These are phyloP conservation scores for Sporopachydermia quercuum DNA, from an alignment of 805 yeast genomes.

Conservation along the genomic window DNA sequence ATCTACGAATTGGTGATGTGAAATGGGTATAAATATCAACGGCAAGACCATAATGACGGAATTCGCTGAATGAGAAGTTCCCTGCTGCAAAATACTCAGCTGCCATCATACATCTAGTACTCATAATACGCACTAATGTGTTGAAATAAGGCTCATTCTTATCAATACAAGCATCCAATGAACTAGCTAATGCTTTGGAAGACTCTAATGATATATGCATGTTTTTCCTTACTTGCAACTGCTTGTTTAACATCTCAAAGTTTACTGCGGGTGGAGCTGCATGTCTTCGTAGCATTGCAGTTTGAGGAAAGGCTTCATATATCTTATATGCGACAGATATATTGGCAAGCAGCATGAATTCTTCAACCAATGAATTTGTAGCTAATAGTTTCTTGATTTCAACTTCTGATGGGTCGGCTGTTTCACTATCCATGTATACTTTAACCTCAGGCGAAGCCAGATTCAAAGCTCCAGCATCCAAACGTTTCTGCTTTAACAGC, in stretches of 20 bases:
- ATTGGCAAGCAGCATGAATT: conserved; percentile 94
- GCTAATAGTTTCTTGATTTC: conserved; percentile 79
- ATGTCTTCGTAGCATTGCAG: conserved; percentile 96
- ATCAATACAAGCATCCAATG: conserved; percentile 79
- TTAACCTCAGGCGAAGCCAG: conserved; percentile 97
- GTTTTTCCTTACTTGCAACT: conserved; percentile 68
- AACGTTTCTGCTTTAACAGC: conserved; percentile 67
- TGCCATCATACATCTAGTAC: conserved; percentile 98
- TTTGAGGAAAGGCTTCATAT: conserved; percentile 87
- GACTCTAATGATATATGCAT: conserved; percentile 67
- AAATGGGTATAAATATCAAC: conserved; percentile 96
- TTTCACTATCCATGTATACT: conserved; percentile 92
- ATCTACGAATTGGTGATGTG: conserved; percentile 96
- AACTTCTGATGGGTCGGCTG: conserved; percentile 92
- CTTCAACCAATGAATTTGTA: conserved; percentile 93
- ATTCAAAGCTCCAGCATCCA: conserved; percentile 92
- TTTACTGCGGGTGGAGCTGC: conserved; percentile 94
- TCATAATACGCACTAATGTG: conserved; percentile 87
- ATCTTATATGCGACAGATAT: conserved; percentile 91
- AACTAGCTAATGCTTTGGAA: conserved; percentile 84
- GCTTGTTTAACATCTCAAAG: conserved; percentile 79
- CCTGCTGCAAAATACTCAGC: conserved; percentile 96
- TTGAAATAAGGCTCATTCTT: conserved; percentile 79
- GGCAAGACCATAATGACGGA: conserved; percentile 93
- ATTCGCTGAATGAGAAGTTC: conserved; percentile 76